These are phyloP conservation scores for Candida ipomoeae DNA, from an alignment of 805 yeast genomes.

Conservation along the genomic window DNA sequence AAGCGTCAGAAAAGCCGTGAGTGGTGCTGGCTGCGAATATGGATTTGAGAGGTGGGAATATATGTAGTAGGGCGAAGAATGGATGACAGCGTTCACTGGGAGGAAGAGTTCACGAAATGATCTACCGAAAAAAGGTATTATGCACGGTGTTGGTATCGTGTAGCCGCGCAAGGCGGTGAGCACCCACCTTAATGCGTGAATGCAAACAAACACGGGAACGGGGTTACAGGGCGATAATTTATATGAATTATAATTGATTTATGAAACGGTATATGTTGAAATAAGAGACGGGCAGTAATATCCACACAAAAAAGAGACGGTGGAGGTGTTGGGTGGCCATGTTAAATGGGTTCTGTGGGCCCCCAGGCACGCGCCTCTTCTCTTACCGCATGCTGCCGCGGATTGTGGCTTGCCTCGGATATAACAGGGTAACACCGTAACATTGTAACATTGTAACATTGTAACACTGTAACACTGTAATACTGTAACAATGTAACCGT, in stretches of 20 bases:
- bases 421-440: no score
- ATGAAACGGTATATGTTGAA: not conserved
- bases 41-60: not conserved
- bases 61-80: not conserved
- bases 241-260: not conserved
- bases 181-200: not conserved
- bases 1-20: not conserved
- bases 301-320: not conserved
- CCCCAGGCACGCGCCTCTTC: not conserved
- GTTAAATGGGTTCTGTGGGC: not conserved
- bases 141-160: not conserved
- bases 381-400: not conserved
- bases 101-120: conserved; percentile 1
- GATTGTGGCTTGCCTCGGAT: not conserved
- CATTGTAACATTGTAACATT: no score
- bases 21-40: not conserved
- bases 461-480: no score
- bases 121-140: conserved; percentile 2
- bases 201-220: not conserved
- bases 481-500: not conserved
- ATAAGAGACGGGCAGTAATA: not conserved
- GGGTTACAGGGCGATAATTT: not conserved
- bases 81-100: not conserved
- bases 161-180: not conserved
- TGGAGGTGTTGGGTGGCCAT: not conserved